These are phyloP conservation scores for Leccinellum luteum DNA, from an alignment of 768 basidiomycete genomes.

Conservation along the genomic window DNA sequence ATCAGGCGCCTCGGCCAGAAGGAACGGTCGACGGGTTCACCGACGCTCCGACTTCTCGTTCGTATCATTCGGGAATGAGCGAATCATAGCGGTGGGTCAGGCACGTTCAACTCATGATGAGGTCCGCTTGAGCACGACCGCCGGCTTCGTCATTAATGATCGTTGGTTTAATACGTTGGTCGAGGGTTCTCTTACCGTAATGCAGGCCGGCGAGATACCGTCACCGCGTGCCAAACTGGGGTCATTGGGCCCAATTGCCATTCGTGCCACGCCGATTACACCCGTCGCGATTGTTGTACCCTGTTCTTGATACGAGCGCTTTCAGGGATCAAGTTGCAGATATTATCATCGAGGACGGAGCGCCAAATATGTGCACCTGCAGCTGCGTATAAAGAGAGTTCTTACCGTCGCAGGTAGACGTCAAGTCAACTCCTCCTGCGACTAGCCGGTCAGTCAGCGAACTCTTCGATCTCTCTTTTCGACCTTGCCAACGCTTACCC, in stretches of 20 bases:
- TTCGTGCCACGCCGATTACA: background rate
- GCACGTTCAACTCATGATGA: background rate
- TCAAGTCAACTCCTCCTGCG: background rate
- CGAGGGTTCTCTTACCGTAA: background rate
- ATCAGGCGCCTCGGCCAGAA: background rate
- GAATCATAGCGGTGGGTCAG: background rate
- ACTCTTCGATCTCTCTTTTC: background rate
- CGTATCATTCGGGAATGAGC: background rate
- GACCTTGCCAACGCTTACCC: background rate
- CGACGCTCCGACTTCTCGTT: background rate
- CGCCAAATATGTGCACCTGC: background rate
- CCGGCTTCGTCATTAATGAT: background rate
- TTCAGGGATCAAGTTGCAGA: background rate
- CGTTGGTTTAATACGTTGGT: background rate
- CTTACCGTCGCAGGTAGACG: background rate
- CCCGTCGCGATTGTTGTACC: background rate
- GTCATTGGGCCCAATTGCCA: background rate
- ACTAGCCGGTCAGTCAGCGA: constrained; percentile 11
- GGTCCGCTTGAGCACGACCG: background rate
- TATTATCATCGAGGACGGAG: background rate
- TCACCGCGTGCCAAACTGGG: background rate
- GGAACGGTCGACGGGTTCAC: background rate
- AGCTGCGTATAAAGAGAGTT: constrained; percentile 12
- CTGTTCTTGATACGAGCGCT: background rate
- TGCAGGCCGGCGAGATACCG: background rate